Percentiles rank a stretch among this genome's conserved stretches.
Evolutionary conservation across 441 rosid genomes (phyloP).

Genomic region (Erodium moschatum): DNA sequence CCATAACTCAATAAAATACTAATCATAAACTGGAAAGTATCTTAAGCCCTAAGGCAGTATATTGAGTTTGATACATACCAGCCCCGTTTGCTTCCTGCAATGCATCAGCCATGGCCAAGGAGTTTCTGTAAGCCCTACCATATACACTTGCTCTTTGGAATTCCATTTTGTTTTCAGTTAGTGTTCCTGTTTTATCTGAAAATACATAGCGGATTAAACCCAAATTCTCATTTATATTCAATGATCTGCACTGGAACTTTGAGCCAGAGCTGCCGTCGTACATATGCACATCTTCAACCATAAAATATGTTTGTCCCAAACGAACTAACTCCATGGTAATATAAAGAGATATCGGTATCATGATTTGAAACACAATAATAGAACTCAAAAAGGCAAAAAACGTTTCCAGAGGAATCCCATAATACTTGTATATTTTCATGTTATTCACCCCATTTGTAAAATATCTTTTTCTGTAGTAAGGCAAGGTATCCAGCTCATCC

Average conservation of each 20-base stretch:
- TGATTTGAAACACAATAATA: slow-evolving; percentile 71
- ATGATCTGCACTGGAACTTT: slow-evolving; percentile 70
- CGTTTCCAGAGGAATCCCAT: slow-evolving; percentile 70
- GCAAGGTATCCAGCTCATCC: slow-evolving; percentile 55
- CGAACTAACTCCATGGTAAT: slow-evolving; percentile 82
- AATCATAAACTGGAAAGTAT: not conserved
- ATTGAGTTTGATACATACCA: slow-evolving; percentile 33
- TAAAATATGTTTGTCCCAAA: slow-evolving; percentile 65
- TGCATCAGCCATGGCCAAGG: slow-evolving; percentile 19
- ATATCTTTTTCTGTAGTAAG: slow-evolving; percentile 56
- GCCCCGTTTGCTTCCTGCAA: slow-evolving; percentile 22
- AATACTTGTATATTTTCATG: slow-evolving; percentile 46
- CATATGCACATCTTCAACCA: slow-evolving; percentile 68
- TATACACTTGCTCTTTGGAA: slow-evolving; percentile 50
- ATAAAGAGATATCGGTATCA: slow-evolving; percentile 78
- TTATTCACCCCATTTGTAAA: slow-evolving; percentile 38
- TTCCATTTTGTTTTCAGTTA: slow-evolving; percentile 74
- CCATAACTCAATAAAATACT: not conserved
- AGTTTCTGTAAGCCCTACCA: slow-evolving; percentile 43
- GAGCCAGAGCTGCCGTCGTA: slow-evolving; percentile 43
- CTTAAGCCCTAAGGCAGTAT: not conserved
- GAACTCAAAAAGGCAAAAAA: slow-evolving; percentile 72
- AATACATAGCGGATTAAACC: slow-evolving; percentile 71
- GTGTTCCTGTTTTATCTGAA: slow-evolving; percentile 77
- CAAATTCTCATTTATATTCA: slow-evolving; percentile 75